A percentile compares a stretch with the other conserved stretches of the same genome.
Conservation (phyloP, 257 asterid species). For the Primulina eburnea region DNA sequence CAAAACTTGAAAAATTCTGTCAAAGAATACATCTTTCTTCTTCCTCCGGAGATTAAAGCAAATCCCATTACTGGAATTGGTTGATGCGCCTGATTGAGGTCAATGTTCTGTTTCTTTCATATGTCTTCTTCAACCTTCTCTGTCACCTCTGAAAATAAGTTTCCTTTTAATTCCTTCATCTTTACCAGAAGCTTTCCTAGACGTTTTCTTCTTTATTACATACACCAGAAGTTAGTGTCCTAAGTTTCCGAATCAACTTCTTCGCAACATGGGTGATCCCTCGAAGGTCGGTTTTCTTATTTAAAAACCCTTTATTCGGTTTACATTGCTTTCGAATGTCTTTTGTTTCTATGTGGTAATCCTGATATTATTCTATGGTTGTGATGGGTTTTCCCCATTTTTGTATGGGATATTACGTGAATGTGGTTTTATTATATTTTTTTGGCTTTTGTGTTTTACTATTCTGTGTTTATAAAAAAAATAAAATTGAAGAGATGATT, state of each 20-base stretch:
- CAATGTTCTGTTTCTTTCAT: constrained; percentile 46
- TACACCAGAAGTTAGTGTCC: constrained; percentile 25
- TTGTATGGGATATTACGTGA: constrained; percentile 1
- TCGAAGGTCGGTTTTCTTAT: constrained; percentile 43
- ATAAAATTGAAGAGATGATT: background rate
- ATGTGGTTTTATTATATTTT: constrained; percentile 3
- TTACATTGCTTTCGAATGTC: constrained; percentile 3
- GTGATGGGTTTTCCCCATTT: constrained; percentile 13
- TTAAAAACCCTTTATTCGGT: constrained; percentile 2
- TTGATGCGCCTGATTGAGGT: constrained; percentile 46
- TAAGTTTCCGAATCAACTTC: constrained; percentile 30
- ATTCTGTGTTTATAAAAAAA: background rate
- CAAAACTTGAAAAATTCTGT: background rate
- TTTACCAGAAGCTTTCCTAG: constrained; percentile 28
- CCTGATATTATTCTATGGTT: constrained; percentile 12
- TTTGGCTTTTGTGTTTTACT: constrained; percentile 12
- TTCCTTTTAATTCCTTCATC: constrained; percentile 35
- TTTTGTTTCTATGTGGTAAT: constrained; percentile 16
- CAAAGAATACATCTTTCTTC: background rate
- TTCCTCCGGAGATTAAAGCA: background rate
- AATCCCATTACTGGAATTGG: constrained; percentile 24
- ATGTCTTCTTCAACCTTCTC: constrained; percentile 55
- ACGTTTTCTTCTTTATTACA: constrained; percentile 37
- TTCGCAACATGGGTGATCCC: constrained; percentile 53
- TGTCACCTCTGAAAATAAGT: constrained; percentile 28